Evolutionary conservation across 208 protist species (phyloP).

Genomic region (Trypanosoma cruzi): DNA sequence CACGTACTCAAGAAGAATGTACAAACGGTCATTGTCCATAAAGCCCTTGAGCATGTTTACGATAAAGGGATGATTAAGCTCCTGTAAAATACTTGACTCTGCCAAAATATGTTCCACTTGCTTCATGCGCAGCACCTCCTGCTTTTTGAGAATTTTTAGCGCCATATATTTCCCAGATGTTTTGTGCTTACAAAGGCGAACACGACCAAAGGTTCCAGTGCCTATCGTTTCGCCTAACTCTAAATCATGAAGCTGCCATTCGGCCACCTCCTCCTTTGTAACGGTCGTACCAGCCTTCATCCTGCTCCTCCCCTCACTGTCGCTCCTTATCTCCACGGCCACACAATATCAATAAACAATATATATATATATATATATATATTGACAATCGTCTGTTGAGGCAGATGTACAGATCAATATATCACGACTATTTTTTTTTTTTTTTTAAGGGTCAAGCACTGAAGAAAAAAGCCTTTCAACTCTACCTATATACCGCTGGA

Average conservation of each 20-base stretch:
- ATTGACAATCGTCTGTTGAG: no score
- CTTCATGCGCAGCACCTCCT: conserved; percentile 91
- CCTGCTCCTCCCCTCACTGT: not conserved
- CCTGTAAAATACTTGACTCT: conserved; percentile 94
- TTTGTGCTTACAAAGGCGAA: conserved; percentile 92
- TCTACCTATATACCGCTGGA: no score
- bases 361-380: not conserved
- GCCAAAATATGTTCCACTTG: conserved; percentile 92
- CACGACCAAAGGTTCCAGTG: conserved; percentile 95
- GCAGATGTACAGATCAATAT: no score
- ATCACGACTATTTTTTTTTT: no score
- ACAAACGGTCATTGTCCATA: conserved; percentile 94
- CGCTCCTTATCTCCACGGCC: not conserved
- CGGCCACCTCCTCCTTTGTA: conserved; percentile 60
- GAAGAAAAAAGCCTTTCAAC: no score
- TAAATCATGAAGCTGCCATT: conserved; percentile 91
- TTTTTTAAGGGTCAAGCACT: no score
- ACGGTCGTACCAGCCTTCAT: conserved; percentile 17
- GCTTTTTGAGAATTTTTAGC: conserved; percentile 92
- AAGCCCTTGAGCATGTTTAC: conserved; percentile 96
- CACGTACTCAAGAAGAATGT: conserved; percentile 95
- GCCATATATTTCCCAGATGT: conserved; percentile 80
- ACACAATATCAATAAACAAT: conserved; percentile 6
- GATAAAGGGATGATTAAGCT: conserved; percentile 95
- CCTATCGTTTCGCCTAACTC: conserved; percentile 91